A percentile compares a stretch with the other conserved stretches of the same genome.
Evolutionary conservation across 495 filamentous ascomycete species (phyloP).

Genomic region (Cairneyella variabilis): DNA sequence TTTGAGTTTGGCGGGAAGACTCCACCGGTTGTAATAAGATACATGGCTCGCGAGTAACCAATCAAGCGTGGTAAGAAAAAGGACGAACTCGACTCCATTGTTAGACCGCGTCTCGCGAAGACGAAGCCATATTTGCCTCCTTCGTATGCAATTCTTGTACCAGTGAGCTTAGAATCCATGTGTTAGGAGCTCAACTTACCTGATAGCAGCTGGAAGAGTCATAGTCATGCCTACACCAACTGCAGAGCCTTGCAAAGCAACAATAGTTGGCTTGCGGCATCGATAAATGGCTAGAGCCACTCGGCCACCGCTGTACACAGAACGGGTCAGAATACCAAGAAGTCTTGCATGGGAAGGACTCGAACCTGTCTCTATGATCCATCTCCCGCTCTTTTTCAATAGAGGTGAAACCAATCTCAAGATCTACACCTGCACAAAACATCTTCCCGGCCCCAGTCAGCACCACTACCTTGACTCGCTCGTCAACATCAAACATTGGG

Average conservation of each 20-base stretch:
- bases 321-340: neutral
- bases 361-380: constrained; percentile 33
- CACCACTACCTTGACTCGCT: constrained; percentile 52
- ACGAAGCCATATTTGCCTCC: constrained; percentile 59
- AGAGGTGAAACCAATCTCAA: constrained; percentile 38
- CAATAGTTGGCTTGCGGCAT: constrained; percentile 2
- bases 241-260: constrained; percentile 4
- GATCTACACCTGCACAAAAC: constrained; percentile 61
- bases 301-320: neutral
- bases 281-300: neutral
- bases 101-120: constrained; percentile 55
- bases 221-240: constrained; percentile 42
- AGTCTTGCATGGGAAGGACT: constrained; percentile 8
- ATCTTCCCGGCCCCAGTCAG: constrained; percentile 42
- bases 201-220: constrained; percentile 54
- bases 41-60: constrained; percentile 50
- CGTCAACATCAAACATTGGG: constrained; percentile 47
- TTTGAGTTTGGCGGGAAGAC: constrained; percentile 1
- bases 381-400: neutral
- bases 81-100: constrained; percentile 56
- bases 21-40: constrained; percentile 36
- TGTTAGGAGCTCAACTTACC: no score
- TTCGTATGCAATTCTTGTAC: constrained; percentile 42
- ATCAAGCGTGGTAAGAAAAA: constrained; percentile 61
- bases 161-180: no score